Evolutionary conservation across 2,329 filamentous ascomycete species (phyloP).

Genomic region (Tolypocladium amazonense): DNA sequence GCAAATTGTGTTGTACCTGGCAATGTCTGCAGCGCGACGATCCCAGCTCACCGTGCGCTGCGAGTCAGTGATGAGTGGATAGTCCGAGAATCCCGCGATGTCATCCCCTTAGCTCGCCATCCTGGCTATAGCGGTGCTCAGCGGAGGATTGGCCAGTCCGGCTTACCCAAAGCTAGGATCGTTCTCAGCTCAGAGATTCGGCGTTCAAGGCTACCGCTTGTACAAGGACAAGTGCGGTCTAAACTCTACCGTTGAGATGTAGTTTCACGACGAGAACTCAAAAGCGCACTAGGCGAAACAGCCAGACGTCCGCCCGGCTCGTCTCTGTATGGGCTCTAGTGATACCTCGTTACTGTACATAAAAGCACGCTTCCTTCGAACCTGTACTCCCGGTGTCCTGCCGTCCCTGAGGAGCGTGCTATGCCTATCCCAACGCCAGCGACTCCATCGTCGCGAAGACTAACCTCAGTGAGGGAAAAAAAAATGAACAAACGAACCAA

Average conservation of each 20-base stretch:
- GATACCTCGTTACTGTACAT: slow-evolving; percentile 1
- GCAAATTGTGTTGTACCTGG: not conserved
- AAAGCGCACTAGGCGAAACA: not conserved
- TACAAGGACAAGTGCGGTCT: not conserved
- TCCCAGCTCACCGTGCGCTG: not conserved
- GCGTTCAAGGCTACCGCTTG: not conserved
- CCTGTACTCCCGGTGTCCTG: slow-evolving; percentile 7
- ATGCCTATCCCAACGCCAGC: slow-evolving; percentile 15
- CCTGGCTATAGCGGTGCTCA: not conserved
- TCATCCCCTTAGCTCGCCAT: not conserved
- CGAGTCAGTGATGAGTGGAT: not conserved
- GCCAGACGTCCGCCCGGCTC: not conserved
- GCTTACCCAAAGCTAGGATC: not conserved
- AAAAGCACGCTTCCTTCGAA: slow-evolving; percentile 1
- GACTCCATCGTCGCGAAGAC: slow-evolving; percentile 14
- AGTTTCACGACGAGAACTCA: not conserved
- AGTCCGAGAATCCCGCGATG: not conserved
- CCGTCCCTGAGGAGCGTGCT: slow-evolving; percentile 2
- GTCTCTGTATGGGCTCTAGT: not conserved
- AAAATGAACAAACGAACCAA: slow-evolving; percentile 1
- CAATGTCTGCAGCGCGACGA: not conserved
- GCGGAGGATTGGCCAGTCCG: not conserved
- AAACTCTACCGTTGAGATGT: not conserved
- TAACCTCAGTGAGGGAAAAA: not conserved
- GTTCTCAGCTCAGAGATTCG: not conserved